A percentile compares a stretch with the other conserved stretches of the same genome.
Evolutionary conservation across 2,329 filamentous ascomycete genomes (phyloP).

Genomic region (Rutstroemia sp.): DNA sequence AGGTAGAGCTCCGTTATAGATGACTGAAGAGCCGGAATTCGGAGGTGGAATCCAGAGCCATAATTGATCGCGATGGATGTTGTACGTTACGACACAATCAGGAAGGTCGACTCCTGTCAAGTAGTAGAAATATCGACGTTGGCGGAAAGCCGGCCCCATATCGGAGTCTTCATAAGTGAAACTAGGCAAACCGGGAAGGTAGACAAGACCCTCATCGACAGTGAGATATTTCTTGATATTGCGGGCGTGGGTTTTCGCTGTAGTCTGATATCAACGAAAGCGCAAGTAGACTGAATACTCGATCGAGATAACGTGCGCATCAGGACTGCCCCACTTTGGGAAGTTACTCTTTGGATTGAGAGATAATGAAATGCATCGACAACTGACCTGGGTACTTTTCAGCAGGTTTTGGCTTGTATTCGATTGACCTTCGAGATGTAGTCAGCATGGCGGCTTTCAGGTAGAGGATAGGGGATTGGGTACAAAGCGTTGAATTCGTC

Average conservation of each 20-base stretch:
- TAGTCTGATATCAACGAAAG: neutral
- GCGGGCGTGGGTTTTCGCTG: conserved; percentile 43
- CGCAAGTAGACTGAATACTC: neutral
- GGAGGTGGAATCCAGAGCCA: conserved; percentile 65
- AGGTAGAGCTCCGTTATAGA: conserved; percentile 59
- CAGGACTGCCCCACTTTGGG: neutral
- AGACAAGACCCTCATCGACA: conserved; percentile 43
- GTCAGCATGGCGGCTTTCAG: neutral
- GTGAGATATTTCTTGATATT: conserved; percentile 37
- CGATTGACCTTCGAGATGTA: neutral
- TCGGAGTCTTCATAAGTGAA: conserved; percentile 51
- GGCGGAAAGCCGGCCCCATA: conserved; percentile 47
- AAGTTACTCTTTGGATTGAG: neutral
- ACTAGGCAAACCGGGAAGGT: conserved; percentile 44
- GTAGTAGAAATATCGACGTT: conserved; percentile 56
- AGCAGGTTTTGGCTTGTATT: conserved; percentile 12
- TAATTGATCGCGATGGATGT: conserved; percentile 52
- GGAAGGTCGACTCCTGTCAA: conserved; percentile 46
- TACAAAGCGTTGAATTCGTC: conserved; percentile 18
- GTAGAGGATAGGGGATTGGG: neutral
- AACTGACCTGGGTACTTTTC: conserved; percentile 21
- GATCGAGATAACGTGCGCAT: neutral
- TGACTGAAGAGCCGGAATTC: conserved; percentile 49
- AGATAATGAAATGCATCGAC: neutral
- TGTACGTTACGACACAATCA: conserved; percentile 49